Evolutionary conservation across 1,139 yeast species (phyloP), one percentile per base, ranked within the genome.

Genomic region (Pneumocystis canis): DNA sequence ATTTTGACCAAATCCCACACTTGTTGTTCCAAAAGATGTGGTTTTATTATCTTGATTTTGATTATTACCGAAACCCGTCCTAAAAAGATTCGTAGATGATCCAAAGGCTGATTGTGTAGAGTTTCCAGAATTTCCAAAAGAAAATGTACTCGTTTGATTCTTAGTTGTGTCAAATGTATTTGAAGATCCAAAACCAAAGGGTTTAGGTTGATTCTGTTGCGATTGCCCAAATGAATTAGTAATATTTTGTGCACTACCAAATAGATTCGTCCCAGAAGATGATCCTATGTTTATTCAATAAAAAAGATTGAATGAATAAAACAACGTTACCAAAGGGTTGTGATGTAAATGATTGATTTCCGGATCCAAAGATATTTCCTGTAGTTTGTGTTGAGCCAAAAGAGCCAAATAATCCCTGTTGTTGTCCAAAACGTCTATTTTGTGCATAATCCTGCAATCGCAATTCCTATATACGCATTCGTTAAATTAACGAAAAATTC

Each of bases 391-490:
- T 73, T 53, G 69, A 68, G 11, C 66, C 30, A 35, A 67, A 67
- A 3, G 67, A 33, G 16, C 71, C 69, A 57, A 59, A 68, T 68
- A 31, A 69, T 68, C 5, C 69, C 63, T 14, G 70, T 61, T 53
- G 66, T 64, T 74, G 78, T n/a, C 85, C 87, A 67, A 70, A 83
- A 64, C 84, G 81, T 68, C 95, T 79, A 66, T 82, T 83, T 67
- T 84, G 88, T 70, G 84, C 83, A 72, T 92, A 92, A 75, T 92
- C 99, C 73, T 87, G 92, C 69, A 82, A 77, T 73, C 99, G 81
- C 74, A 92, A 80, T 73, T 92, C 54, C 54, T 47, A 47, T 5
- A 47, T 5, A 25, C 5, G 16, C 40, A 37, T 37, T 40, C 9
- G n/a, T 47, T 20, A 47, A 41, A 16, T 9, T 25, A 1, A 3